Percentiles rank a stretch among this genome's conserved stretches.
Conservation (phyloP, 768 basidiomycete species). For the Chiua virens region DNA sequence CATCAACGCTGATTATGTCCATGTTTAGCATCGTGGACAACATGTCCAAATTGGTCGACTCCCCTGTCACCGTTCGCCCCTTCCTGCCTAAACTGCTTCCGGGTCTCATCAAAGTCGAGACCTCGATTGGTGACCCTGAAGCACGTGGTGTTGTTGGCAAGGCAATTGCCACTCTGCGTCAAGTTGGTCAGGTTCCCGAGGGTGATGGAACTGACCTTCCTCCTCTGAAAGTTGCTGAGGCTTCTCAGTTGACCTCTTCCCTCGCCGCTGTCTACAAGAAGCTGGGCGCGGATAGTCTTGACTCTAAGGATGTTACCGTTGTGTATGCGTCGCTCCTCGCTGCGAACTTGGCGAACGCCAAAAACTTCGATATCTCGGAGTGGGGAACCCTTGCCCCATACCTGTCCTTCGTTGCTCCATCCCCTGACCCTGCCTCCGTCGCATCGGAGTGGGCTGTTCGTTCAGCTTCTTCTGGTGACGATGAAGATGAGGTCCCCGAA, state of each 20-base stretch:
- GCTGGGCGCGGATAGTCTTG: slow-evolving; percentile 58
- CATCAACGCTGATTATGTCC: slow-evolving; percentile 15
- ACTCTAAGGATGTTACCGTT: slow-evolving; percentile 54
- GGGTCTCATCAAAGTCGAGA: slow-evolving; percentile 93
- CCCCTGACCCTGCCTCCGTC: slow-evolving; percentile 65
- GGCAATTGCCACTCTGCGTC: slow-evolving; percentile 94
- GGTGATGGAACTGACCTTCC: slow-evolving; percentile 90
- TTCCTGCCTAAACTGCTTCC: slow-evolving; percentile 96
- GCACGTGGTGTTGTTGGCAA: slow-evolving; percentile 89
- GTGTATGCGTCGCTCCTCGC: slow-evolving; percentile 80
- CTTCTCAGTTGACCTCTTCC: slow-evolving; percentile 59
- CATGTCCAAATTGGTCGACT: slow-evolving; percentile 98
- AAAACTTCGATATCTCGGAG: slow-evolving; percentile 87
- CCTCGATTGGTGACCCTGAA: slow-evolving; percentile 95
- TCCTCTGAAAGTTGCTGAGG: slow-evolving; percentile 75
- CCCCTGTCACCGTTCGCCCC: slow-evolving; percentile 89
- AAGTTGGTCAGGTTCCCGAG: slow-evolving; percentile 88
- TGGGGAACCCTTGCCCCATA: slow-evolving; percentile 85
- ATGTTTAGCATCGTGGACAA: slow-evolving; percentile 85
- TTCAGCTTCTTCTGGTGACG: slow-evolving; percentile 76
- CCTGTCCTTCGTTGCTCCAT: slow-evolving; percentile 62
- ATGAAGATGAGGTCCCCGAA: slow-evolving; percentile 65
- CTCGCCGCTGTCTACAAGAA: slow-evolving; percentile 87
- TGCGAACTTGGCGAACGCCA: slow-evolving; percentile 81
- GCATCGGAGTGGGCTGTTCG: slow-evolving; percentile 87